Conservation (phyloP, 306 rosid genomes). For the Cajanus cajan region DNA sequence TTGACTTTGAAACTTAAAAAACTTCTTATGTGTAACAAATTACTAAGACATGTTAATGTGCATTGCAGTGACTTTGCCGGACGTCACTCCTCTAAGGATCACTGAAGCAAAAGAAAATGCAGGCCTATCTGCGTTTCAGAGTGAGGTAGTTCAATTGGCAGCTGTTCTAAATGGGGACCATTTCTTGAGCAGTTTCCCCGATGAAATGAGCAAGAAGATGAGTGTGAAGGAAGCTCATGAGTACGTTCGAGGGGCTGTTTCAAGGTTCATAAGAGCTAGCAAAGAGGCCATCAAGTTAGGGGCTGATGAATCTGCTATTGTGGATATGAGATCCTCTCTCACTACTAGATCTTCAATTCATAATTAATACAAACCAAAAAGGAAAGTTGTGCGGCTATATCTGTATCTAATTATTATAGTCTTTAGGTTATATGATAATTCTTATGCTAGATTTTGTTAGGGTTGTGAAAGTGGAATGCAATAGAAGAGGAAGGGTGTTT, state of each 20-base stretch:
- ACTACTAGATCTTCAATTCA: conserved; percentile 80
- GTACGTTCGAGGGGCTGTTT: conserved; percentile 76
- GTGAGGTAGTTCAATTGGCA: conserved; percentile 90
- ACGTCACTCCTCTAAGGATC: conserved; percentile 71
- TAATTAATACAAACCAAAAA: conserved; percentile 33
- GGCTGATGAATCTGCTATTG: conserved; percentile 87
- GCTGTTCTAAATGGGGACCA: conserved; percentile 95
- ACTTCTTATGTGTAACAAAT: conserved; percentile 14
- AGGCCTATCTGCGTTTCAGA: conserved; percentile 74
- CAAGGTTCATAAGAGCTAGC: conserved; percentile 93
- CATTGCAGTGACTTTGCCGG: conserved; percentile 79
- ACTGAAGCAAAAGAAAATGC: conserved; percentile 69
- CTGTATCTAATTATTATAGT: conserved; percentile 23
- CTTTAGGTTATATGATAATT: conserved; percentile 16
- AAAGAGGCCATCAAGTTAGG: conserved; percentile 92
- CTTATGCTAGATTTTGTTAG: conserved; percentile 30
- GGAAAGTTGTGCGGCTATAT: not conserved
- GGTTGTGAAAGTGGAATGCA: conserved; percentile 18
- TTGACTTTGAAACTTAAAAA: not conserved
- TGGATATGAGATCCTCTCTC: conserved; percentile 99
- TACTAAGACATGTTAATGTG: conserved; percentile 11
- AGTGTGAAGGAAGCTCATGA: conserved; percentile 78
- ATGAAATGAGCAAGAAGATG: conserved; percentile 87
- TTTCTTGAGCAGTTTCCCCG: conserved; percentile 86
- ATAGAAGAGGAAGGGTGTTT: conserved; percentile 7